Evolutionary conservation across 768 basidiomycete genomes (phyloP), one percentile per base, ranked within the genome.

Genomic region (Tylopilus plumbeoviolaceoides): DNA sequence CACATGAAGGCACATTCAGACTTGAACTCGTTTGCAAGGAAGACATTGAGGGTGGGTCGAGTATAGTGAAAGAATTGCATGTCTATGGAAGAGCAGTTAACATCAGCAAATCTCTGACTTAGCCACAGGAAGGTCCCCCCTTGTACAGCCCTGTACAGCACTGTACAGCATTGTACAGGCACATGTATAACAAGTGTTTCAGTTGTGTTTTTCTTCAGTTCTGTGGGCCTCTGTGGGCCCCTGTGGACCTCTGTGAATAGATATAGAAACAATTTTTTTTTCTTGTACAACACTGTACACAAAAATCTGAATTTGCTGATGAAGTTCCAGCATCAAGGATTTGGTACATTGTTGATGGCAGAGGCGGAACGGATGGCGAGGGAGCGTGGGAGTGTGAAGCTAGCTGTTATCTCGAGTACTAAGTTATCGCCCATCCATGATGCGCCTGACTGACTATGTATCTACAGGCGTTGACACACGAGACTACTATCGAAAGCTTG

Each of bases 401-500:
- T 99, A 30, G 97, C 89, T n/a, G 95, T 99, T 54, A 99, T 99
- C 59, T 95, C 94, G 39, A 93, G 91, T 83, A n/a, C n/a, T n/a
- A 57, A 63, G 85, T 61, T 39, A n/a, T 39, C 12, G 27, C 36
- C 51, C 58, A 6, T 43, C 38, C 51, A 17, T 31, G 14, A 28
- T 18, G 33, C 15, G 27, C 18, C 20, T 20, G 9, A 10, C 41
- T 56, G 38, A 61, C 49, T 18, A 9, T 38, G n/a, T 43, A 10
- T 54, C 38, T 57, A 15, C 58, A 88, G 91, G 92, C 57, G 94
- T 99, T 55, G 97, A 97, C 20, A 98, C 97, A 14, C 79, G 97
- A 63, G 94, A 95, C 68, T 99, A 99, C 70, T 99, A 98, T 70
- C 82, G 92, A 53, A 86, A 91, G 67, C 73, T 98, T 50, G 95